phyloP scores from a whole-genome alignment of 495 filamentous ascomycete genomes.

The Schizothecium vesticola region DNA sequence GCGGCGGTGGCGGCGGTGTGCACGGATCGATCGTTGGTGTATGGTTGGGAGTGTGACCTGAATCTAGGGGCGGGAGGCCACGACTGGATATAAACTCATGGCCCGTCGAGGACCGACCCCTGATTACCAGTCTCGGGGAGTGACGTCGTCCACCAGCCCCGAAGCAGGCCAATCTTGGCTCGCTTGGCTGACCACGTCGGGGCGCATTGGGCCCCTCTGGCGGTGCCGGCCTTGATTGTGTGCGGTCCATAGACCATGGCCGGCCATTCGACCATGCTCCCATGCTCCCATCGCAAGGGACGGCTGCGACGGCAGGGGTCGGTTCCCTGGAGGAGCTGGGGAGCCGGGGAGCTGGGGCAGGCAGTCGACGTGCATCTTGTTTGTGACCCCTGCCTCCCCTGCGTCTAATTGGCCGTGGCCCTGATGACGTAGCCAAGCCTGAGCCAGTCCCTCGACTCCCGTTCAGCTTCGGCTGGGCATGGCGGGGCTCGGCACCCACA shows the following conservation, averaged over 20 bases:
- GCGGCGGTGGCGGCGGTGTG: not conserved
- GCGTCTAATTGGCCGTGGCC: slow-evolving; percentile 4
- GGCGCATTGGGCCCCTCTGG: not conserved
- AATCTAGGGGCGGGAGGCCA: not conserved
- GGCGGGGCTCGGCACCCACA: slow-evolving; percentile 7
- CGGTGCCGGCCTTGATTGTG: not conserved
- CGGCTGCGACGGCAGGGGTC: not conserved
- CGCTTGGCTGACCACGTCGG: not conserved
- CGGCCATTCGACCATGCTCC: not conserved
- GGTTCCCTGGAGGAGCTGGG: not conserved
- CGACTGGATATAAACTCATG: slow-evolving; percentile 9
- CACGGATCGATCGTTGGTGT: not conserved
- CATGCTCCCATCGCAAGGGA: not conserved
- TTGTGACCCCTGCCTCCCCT: slow-evolving; percentile 10
- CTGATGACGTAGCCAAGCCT: slow-evolving; percentile 18
- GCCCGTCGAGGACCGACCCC: not conserved
- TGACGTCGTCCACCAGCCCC: slow-evolving; percentile 7
- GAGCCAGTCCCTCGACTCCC: not conserved
- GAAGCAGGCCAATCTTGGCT: not conserved
- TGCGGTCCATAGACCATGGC: not conserved
- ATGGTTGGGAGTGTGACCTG: not conserved
- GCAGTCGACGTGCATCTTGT: slow-evolving; percentile 7
- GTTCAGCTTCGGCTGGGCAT: not conserved
- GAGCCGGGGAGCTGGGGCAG: not conserved
- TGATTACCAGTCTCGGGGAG: not conserved